Conservation (phyloP, 257 asterid species). For the Vinca minor region DNA sequence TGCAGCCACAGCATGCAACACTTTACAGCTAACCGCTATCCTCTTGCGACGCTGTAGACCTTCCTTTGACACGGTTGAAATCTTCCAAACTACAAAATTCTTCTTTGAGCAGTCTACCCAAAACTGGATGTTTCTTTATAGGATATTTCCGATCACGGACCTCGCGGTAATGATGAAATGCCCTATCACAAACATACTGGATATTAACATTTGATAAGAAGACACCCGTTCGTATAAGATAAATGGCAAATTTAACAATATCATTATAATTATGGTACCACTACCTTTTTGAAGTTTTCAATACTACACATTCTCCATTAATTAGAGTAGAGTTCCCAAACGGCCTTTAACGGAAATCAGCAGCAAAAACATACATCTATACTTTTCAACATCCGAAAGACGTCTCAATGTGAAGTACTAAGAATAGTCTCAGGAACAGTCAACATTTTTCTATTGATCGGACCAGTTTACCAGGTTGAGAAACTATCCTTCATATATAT, state of each 20-base stretch:
- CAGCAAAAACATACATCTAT: neutral
- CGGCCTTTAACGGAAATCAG: neutral
- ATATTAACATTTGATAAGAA: neutral
- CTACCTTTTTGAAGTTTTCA: no score
- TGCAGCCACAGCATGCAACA: neutral
- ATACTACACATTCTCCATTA: neutral
- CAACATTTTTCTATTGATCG: neutral
- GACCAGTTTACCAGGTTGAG: neutral
- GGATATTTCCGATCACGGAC: constrained; percentile 31
- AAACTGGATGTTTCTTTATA: constrained; percentile 51
- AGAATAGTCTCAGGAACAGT: neutral
- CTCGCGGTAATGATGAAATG: constrained; percentile 67
- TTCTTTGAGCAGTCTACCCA: constrained; percentile 59
- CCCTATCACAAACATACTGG: constrained; percentile 42
- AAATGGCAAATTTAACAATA: neutral
- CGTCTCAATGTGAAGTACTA: neutral
- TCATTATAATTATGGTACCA: no score
- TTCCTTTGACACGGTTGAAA: constrained; percentile 50
- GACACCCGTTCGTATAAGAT: no score
- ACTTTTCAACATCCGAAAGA: neutral
- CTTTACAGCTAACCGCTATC: constrained; percentile 16
- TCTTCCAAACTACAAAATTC: constrained; percentile 57
- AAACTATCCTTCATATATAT: neutral
- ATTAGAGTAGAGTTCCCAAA: no score
- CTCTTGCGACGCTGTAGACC: constrained; percentile 22